Base-by-base conservation (phyloP, 1,284 basidiomycete genomes). In the Marasmius fiardii region DNA sequence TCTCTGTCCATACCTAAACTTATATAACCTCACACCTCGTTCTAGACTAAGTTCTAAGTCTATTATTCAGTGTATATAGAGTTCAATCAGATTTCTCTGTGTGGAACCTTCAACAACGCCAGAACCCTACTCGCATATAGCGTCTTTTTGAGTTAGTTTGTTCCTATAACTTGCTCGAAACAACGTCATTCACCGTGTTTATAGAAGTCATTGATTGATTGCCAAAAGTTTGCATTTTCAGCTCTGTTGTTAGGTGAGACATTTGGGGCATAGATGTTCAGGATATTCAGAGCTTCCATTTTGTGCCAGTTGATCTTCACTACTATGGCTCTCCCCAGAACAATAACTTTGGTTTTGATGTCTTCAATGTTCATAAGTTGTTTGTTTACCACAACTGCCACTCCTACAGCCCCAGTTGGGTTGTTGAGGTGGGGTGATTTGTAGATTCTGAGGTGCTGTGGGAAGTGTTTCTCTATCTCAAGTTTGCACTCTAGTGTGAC, bases 211-310 rank as follows among this genome's bases (percentile, higher is more conserved):
- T 54, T 16, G 0, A 68, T 54, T 3, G 51, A 43, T 14, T 56
- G n/a, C 65, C 66, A 68, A 60, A 67, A 66, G 6, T 55, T 3
- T 0, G 37, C 57, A 50, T 67, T 68, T 1, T 64, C 60, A 2
- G 4, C 2, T 0, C 51, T 51, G 35, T 53, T 28, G 2, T 16
- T 31, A 1, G 44, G 11, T 0, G 58, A 12, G 2, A 37, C 44
- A 37, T 67, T 67, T 2, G 65, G 65, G 0, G 67, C 67, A 37
- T 69, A 69, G 0, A 68, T 52, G 0, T 48, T 61, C 1, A 66
- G 58, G 0, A 66, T 53, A 0, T 24, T 57, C 0, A 66, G 28
- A 12, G 24, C 51, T 4, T 44, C 18, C 1, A 49, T 48, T 11
- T 53, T 39, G 14, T 60, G 51, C 56, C 61, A 58, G 8, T 51